Percentiles rank a stretch among this genome's conserved stretches.
phyloP scores from a whole-genome alignment of 495 filamentous ascomycete genomes.

The Sabuloglossum arenarium region DNA sequence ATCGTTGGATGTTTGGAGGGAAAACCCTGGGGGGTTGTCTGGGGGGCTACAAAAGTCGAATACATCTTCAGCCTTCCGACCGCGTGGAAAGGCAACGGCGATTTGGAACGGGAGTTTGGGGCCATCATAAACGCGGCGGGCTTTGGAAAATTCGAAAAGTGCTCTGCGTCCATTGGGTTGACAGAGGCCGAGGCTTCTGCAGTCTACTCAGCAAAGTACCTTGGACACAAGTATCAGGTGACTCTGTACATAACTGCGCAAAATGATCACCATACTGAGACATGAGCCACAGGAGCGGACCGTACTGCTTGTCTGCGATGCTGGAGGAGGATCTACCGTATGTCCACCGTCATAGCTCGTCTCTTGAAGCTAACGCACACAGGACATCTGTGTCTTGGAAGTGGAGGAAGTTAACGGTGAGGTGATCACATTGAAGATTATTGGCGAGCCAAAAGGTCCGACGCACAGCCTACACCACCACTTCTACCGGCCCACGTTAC shows the following conservation, averaged over 20 bases:
- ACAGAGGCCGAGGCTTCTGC: not conserved
- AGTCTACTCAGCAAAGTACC: not conserved
- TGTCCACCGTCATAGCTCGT: too few relatives aligned
- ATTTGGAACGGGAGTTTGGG: constrained; percentile 11
- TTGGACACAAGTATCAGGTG: not conserved
- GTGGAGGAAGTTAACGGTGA: not conserved
- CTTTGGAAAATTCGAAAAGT: constrained; percentile 11
- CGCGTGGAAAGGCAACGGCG: constrained; percentile 12
- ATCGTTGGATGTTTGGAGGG: constrained; percentile 6
- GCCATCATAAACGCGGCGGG: constrained; percentile 13
- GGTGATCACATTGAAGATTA: not conserved
- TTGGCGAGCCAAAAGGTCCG: too few relatives aligned
- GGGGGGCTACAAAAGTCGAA: constrained; percentile 16
- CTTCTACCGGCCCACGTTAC: not conserved
- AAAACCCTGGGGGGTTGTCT: constrained; percentile 8
- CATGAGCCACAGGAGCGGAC: not conserved
- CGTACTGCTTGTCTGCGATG: not conserved
- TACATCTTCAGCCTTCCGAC: constrained; percentile 22
- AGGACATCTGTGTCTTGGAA: not conserved
- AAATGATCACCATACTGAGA: not conserved
- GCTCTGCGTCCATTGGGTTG: constrained; percentile 2
- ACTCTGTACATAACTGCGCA: not conserved
- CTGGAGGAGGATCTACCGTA: not conserved
- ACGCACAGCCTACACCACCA: too few relatives aligned
- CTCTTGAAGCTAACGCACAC: not conserved